phyloP scores from a whole-genome alignment of 2,329 filamentous ascomycete genomes.

The Furcasterigmium sp. region DNA sequence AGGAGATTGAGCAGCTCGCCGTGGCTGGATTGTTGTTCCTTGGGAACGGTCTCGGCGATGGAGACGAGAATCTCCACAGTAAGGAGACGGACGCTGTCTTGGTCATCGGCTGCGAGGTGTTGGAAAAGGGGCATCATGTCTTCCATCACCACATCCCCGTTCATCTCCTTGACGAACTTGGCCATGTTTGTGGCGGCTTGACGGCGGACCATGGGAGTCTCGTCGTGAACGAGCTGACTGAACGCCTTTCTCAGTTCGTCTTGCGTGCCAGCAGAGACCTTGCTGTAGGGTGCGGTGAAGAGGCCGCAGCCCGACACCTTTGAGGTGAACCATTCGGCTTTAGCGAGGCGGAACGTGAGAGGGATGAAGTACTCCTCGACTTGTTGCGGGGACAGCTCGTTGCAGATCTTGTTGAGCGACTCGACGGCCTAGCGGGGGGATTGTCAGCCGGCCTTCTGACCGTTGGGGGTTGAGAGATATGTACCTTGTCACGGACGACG shows the following conservation, averaged over 20 bases:
- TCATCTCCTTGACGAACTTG: conserved; percentile 97
- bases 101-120: conserved; percentile 91
- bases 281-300: conserved; percentile 89
- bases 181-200: conserved; percentile 94
- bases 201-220: conserved; percentile 97
- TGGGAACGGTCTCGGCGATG: conserved; percentile 94
- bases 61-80: conserved; percentile 96
- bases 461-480: conserved; percentile 7
- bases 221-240: conserved; percentile 88
- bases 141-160: conserved; percentile 82
- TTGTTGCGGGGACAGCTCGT: conserved; percentile 82
- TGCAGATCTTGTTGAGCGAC: conserved; percentile 98
- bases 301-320: conserved; percentile 97
- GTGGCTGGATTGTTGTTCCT: conserved; percentile 96
- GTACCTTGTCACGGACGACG: conserved; percentile 93
- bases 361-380: conserved; percentile 98
- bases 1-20: conserved; percentile 87
- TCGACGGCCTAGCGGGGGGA: conserved; percentile 76
- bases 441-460: not conserved
- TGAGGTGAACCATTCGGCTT: conserved; percentile 99
- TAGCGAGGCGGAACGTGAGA: conserved; percentile 89
- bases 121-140: conserved; percentile 99
- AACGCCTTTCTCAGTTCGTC: conserved; percentile 91
- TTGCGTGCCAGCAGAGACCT: conserved; percentile 82
- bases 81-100: conserved; percentile 92